These are phyloP conservation scores for Friedmanniomyces endolithicus DNA, from an alignment of 495 filamentous ascomycete species.

Conservation along the genomic window DNA sequence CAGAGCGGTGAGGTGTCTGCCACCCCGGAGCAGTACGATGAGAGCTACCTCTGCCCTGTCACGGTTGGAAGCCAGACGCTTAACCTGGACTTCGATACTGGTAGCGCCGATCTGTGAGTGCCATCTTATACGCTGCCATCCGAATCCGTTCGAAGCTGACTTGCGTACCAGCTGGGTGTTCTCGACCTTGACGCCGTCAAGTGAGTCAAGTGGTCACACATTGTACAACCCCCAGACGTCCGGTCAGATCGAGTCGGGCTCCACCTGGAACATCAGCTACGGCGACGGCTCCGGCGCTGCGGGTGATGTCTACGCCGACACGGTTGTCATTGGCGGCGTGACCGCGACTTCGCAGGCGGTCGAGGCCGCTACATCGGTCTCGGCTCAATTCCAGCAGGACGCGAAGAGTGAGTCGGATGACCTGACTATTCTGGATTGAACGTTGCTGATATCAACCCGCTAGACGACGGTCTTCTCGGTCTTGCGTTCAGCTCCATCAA, in stretches of 20 bases:
- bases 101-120: conserved; percentile 59
- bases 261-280: conserved; percentile 26
- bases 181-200: conserved; percentile 35
- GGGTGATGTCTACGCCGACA: conserved; percentile 55
- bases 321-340: conserved; percentile 52
- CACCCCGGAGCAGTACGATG: conserved; percentile 43
- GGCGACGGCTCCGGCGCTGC: conserved; percentile 55
- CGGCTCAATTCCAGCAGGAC: conserved; percentile 46
- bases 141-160: neutral
- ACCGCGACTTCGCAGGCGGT: conserved; percentile 55
- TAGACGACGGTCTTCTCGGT: conserved; percentile 55
- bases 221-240: conserved; percentile 42
- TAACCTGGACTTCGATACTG: conserved; percentile 63
- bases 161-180: conserved; percentile 40
- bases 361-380: conserved; percentile 52
- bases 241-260: conserved; percentile 4
- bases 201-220: conserved; percentile 44
- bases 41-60: conserved; percentile 56
- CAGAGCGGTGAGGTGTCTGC: conserved; percentile 17
- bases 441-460: neutral
- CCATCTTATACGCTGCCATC: too few relatives aligned
- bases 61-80: conserved; percentile 49
- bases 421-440: too few relatives aligned
- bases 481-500: conserved; percentile 61
- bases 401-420: conserved; percentile 27